Base-by-base conservation (phyloP, 495 filamentous ascomycete genomes). In the Oleoguttula mirabilis region DNA sequence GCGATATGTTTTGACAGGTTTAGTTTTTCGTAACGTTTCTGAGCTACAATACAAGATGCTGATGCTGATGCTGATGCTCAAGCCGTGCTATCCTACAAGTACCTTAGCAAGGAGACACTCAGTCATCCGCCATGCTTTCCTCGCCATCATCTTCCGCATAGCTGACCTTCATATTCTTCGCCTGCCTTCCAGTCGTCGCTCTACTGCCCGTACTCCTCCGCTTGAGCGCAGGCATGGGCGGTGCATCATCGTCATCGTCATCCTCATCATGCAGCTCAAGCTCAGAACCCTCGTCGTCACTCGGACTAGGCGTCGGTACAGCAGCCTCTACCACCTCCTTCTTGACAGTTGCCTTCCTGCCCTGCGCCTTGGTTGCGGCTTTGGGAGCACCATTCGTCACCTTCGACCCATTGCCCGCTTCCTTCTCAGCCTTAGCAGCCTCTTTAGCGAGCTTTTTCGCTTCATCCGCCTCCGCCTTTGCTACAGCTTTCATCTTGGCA, bases 81-180 rank as follows among this genome's bases (percentile, higher is more conserved):
- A n/a, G n/a, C n/a, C n/a, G n/a, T n/a, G n/a, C n/a, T n/a, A n/a
- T n/a, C n/a, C n/a, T n/a, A n/a, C n/a, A n/a, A n/a, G n/a, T n/a
- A n/a, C n/a, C n/a, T n/a, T n/a, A n/a, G n/a, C n/a, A n/a, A n/a
- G n/a, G n/a, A n/a, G n/a, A n/a, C n/a, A 74, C n/a, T 43, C 33
- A 47, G 8, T 24, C 45, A 21, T 48, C 45, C 1, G 31, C 33
- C 46, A 43, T 43, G n/a, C n/a, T n/a, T 32, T 42, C 37, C 20
- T 17, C 39, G 16, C 45, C 47, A 10, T 39, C 47, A n/a, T 48
- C 43, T 14, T 51, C 48, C 14, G 45, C 32, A 20, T 52, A 52
- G 39, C 36, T 52, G 32, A 52, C 43, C 19, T 20, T 30, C 38
- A 33, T 46, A 10, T 24, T 23, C 43, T 52, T 52, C 11, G 48